phyloP scores from a whole-genome alignment of 2,329 filamentous ascomycete species.

The Graphium sp. region DNA sequence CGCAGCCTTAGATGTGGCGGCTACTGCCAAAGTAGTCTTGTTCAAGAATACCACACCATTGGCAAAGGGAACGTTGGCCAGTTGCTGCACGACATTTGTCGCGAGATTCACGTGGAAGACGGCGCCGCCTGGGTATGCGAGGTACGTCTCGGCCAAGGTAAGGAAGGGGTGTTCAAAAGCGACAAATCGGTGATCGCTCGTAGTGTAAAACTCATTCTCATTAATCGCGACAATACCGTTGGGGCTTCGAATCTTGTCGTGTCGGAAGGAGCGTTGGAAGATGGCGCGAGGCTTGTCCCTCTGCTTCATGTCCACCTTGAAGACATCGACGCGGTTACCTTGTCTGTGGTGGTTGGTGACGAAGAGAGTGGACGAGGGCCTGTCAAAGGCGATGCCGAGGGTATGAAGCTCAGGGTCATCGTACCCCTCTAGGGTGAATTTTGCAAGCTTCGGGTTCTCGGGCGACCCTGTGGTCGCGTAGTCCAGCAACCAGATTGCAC shows the following conservation, averaged over 20 bases:
- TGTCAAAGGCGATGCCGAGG: slow-evolving; percentile 20
- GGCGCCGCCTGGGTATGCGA: slow-evolving; percentile 13
- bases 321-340: slow-evolving; percentile 19
- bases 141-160: slow-evolving; percentile 15
- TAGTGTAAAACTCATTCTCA: slow-evolving; percentile 19
- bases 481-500: slow-evolving; percentile 17
- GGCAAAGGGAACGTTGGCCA: slow-evolving; percentile 18
- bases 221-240: slow-evolving; percentile 19
- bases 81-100: slow-evolving; percentile 3
- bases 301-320: slow-evolving; percentile 15
- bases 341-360: slow-evolving; percentile 18
- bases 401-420: slow-evolving; percentile 17
- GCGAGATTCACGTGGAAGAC: slow-evolving; percentile 17
- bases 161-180: slow-evolving; percentile 10
- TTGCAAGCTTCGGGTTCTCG: slow-evolving; percentile 8
- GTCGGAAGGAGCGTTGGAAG: slow-evolving; percentile 17
- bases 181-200: slow-evolving; percentile 20
- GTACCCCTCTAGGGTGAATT: slow-evolving; percentile 9
- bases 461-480: slow-evolving; percentile 11
- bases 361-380: slow-evolving; percentile 15
- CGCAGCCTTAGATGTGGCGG: slow-evolving; percentile 13
- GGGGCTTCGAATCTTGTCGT: slow-evolving; percentile 18
- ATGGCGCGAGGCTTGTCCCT: slow-evolving; percentile 13
- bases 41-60: slow-evolving; percentile 24
- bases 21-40: slow-evolving; percentile 17